phyloP scores from a whole-genome alignment of 495 filamentous ascomycete genomes.

The Hypoxylon rickii region DNA sequence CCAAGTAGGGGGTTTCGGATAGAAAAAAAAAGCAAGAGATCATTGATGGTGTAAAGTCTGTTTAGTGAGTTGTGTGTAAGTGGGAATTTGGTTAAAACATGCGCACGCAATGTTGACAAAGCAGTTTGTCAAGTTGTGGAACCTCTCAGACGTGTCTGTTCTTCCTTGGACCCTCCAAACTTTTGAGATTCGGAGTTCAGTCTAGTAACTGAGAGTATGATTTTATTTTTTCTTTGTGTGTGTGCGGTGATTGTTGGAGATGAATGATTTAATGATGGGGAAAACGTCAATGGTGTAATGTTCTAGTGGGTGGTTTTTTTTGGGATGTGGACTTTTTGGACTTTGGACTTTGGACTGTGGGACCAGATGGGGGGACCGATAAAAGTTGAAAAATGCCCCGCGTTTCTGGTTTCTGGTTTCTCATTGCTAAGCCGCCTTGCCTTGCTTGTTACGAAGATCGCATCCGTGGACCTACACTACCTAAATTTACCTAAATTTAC shows the following conservation, averaged over 20 bases:
- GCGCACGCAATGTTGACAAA: slow-evolving; percentile 12
- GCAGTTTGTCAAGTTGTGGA: slow-evolving; percentile 25
- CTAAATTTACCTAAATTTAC: too few relatives aligned
- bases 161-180: slow-evolving; percentile 20
- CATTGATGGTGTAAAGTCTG: too few relatives aligned
- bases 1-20: too few relatives aligned
- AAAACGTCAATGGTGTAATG: slow-evolving; percentile 2
- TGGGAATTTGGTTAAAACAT: slow-evolving; percentile 6
- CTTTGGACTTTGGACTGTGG: background rate
- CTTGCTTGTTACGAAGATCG: too few relatives aligned
- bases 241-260: slow-evolving; percentile 10
- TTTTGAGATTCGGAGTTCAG: slow-evolving; percentile 4
- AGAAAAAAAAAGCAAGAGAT: too few relatives aligned
- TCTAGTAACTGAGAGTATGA: slow-evolving; percentile 14
- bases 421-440: slow-evolving; percentile 15
- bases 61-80: background rate
- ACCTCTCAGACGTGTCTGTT: slow-evolving; percentile 32
- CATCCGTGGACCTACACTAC: too few relatives aligned
- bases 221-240: background rate
- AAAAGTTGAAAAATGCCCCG: slow-evolving; percentile 22
- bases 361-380: background rate
- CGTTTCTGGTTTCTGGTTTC: slow-evolving; percentile 9
- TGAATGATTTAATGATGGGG: slow-evolving; percentile 28
- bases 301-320: slow-evolving; percentile 6
- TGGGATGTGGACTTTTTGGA: too few relatives aligned